Conservation (phyloP, 2,329 filamentous ascomycete species). For the Fusarium marasasianum region DNA sequence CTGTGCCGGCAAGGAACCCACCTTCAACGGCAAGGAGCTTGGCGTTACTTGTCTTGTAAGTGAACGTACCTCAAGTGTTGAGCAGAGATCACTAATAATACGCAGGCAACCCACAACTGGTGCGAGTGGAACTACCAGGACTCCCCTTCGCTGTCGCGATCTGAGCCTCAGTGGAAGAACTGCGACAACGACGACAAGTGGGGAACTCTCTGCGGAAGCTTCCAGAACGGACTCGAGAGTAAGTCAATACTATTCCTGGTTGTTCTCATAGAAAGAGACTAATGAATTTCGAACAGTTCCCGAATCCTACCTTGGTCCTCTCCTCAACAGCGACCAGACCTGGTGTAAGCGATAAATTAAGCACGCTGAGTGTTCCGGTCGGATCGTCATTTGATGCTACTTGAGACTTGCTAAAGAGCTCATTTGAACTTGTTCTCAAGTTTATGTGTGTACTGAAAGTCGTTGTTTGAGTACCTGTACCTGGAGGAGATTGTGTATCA, state of each 20-base stretch:
- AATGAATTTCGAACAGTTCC: neutral
- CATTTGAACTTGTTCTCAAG: neutral
- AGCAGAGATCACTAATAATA: too few species aligned
- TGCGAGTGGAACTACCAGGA: constrained; percentile 21
- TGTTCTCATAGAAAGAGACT: rapidly evolving
- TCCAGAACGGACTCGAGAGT: neutral
- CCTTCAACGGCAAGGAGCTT: neutral
- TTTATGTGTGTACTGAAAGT: neutral
- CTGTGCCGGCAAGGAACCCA: constrained; percentile 12
- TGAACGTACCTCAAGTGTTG: rapidly evolving
- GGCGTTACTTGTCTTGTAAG: constrained; percentile 11
- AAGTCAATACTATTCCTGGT: rapidly evolving
- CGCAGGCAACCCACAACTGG: constrained; percentile 6
- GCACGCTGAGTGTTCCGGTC: too few species aligned
- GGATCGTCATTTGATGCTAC: too few species aligned
- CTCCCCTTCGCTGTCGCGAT: neutral
- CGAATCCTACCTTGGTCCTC: constrained; percentile 5
- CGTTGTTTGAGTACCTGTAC: neutral
- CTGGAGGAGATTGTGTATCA: neutral
- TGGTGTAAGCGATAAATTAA: neutral
- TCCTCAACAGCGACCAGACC: neutral
- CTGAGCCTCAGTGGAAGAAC: constrained; percentile 10
- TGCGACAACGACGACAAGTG: constrained; percentile 14
- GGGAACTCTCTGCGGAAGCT: constrained; percentile 9
- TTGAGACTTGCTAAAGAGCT: neutral